phyloP scores from a whole-genome alignment of 2,329 filamentous ascomycete species.

The Claviceps purpurea region DNA sequence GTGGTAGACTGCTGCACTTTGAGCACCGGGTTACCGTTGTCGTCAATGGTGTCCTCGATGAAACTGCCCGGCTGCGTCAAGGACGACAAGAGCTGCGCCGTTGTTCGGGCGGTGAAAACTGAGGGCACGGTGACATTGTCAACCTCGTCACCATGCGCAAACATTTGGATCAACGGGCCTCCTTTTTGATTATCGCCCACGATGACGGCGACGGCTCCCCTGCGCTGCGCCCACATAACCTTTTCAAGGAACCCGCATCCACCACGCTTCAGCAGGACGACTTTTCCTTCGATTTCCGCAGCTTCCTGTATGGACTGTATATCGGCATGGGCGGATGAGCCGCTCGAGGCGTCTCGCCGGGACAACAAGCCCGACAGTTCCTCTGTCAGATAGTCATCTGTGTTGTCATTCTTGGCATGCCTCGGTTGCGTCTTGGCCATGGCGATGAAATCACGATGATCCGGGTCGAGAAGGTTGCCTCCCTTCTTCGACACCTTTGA shows the following conservation, averaged over 20 bases:
- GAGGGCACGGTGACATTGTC: constrained; percentile 91
- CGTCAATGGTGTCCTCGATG: constrained; percentile 45
- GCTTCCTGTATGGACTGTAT: constrained; percentile 85
- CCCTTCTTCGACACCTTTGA: constrained; percentile 9
- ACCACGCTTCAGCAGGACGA: constrained; percentile 81
- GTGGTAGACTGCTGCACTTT: constrained; percentile 38
- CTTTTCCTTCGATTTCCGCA: constrained; percentile 84
- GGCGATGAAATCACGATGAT: constrained; percentile 12
- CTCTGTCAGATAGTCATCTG: constrained; percentile 70
- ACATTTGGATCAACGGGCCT: constrained; percentile 90
- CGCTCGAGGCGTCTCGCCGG: constrained; percentile 22
- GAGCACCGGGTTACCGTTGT: constrained; percentile 43
- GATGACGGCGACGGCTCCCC: constrained; percentile 79
- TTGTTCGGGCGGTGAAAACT: constrained; percentile 88
- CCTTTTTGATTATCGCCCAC: constrained; percentile 88
- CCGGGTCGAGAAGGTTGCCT: constrained; percentile 14
- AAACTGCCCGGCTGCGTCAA: constrained; percentile 61
- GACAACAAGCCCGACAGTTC: constrained; percentile 19
- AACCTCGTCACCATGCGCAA: constrained; percentile 79
- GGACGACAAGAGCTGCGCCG: constrained; percentile 81
- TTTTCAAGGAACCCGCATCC: constrained; percentile 96
- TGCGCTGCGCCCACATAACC: constrained; percentile 88
- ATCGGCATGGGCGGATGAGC: constrained; percentile 54
- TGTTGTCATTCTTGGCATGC: constrained; percentile 50
- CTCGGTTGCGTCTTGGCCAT: constrained; percentile 5